Percentiles rank a stretch among this genome's conserved stretches.
phyloP scores from a whole-genome alignment of 495 filamentous ascomycete species.

The Tuber microsphaerosporum region DNA sequence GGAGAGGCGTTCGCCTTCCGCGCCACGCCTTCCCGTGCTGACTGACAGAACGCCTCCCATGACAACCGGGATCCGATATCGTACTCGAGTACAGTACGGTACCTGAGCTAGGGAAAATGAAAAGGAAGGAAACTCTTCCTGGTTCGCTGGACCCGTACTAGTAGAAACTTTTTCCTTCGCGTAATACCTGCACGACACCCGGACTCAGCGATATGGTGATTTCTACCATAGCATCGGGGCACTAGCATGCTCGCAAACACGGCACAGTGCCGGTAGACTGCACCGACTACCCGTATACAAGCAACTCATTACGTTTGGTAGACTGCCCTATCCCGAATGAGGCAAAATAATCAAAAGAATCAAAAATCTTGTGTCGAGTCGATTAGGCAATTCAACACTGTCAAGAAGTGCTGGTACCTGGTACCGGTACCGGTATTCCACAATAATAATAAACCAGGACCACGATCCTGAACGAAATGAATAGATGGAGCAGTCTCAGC shows the following conservation, averaged over 20 bases:
- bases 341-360: background rate
- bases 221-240: background rate
- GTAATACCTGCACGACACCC: background rate
- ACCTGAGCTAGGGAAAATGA: background rate
- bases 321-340: background rate
- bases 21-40: background rate
- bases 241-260: background rate
- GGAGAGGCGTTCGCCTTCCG: background rate
- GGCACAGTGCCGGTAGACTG: background rate
- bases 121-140: background rate
- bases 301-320: background rate
- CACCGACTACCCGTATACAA: background rate
- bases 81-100: too few species aligned
- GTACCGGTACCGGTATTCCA: background rate
- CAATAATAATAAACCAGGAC: background rate
- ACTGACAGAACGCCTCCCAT: background rate
- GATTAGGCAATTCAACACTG: background rate
- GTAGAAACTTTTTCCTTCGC: background rate
- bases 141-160: too few species aligned
- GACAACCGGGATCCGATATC: background rate
- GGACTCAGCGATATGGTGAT: background rate
- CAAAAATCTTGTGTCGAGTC: background rate
- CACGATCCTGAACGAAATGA: background rate
- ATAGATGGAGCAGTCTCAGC: background rate
- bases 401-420: background rate